phyloP scores from a whole-genome alignment of 306 rosid species.

The Trifolium fragiferum region DNA sequence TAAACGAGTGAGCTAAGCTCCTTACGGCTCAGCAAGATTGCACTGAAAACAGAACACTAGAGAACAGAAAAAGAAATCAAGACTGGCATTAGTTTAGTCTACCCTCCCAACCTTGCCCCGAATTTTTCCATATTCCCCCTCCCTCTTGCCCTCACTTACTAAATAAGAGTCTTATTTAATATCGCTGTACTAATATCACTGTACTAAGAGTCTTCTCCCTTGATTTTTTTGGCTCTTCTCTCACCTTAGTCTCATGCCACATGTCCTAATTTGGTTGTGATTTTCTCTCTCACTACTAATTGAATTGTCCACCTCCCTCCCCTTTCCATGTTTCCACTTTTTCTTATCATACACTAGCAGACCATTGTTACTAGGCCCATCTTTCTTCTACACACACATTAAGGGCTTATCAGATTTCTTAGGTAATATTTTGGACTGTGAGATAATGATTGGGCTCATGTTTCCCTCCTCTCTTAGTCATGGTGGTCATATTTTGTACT shows the following conservation, averaged over 20 bases:
- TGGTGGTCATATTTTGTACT: neutral
- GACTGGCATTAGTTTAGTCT: neutral
- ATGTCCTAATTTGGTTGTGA: neutral
- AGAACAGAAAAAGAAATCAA: neutral
- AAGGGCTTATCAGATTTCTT: neutral
- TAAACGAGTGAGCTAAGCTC: neutral
- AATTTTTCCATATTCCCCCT: neutral
- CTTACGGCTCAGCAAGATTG: constrained; percentile 7
- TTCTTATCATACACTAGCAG: neutral
- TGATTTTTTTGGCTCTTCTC: neutral
- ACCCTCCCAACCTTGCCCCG: neutral
- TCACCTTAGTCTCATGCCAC: neutral
- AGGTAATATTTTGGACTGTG: constrained; percentile 3
- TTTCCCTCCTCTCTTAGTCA: constrained; percentile 4
- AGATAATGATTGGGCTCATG: neutral
- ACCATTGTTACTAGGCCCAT: neutral
- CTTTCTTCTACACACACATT: neutral
- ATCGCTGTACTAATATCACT: neutral
- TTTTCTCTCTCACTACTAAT: neutral
- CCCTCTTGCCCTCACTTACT: neutral
- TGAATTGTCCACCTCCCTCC: neutral
- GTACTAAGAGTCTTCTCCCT: neutral
- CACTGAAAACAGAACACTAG: neutral
- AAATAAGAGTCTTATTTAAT: neutral
- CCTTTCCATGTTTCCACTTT: constrained; percentile 5